Conservation (phyloP, 495 filamentous ascomycete species). For the Neurospora cerealis region DNA sequence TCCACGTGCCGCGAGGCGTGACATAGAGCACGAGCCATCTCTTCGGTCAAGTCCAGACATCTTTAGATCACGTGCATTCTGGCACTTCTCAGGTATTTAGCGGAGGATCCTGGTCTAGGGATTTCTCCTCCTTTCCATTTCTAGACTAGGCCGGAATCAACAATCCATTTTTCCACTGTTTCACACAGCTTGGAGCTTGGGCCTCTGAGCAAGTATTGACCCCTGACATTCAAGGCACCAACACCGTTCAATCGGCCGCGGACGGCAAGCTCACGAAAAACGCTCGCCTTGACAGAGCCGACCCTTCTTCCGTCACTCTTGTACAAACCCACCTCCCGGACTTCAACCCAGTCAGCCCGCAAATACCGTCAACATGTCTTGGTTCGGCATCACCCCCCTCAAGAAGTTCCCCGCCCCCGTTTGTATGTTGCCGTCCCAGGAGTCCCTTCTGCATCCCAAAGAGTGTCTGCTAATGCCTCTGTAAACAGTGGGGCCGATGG, state of each 20-base stretch:
- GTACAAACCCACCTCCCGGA: slow-evolving; percentile 10
- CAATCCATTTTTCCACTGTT: background rate
- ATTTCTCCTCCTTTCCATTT: background rate
- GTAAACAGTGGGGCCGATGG: slow-evolving; percentile 68
- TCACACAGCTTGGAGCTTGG: background rate
- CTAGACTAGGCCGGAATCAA: background rate
- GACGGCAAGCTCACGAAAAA: slow-evolving; percentile 26
- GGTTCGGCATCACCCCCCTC: slow-evolving; percentile 51
- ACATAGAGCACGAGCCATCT: background rate
- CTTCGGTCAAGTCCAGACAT: too few species aligned
- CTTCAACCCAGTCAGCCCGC: slow-evolving; percentile 8
- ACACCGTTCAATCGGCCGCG: slow-evolving; percentile 2
- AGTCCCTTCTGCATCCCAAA: slow-evolving; percentile 3
- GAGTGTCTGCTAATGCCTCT: slow-evolving; percentile 17
- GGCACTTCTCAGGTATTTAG: background rate
- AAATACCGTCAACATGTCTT: slow-evolving; percentile 53
- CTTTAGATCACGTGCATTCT: background rate
- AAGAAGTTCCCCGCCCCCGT: slow-evolving; percentile 89
- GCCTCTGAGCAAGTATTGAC: background rate
- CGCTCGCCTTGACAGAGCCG: slow-evolving; percentile 27
- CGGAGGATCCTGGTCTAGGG: too few species aligned
- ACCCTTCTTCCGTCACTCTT: slow-evolving; percentile 3
- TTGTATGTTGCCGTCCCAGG: slow-evolving; percentile 49
- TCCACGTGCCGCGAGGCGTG: background rate
- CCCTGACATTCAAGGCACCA: slow-evolving; percentile 10